Base-by-base conservation (phyloP, 257 asterid species). In the Perilla frutescens region DNA sequence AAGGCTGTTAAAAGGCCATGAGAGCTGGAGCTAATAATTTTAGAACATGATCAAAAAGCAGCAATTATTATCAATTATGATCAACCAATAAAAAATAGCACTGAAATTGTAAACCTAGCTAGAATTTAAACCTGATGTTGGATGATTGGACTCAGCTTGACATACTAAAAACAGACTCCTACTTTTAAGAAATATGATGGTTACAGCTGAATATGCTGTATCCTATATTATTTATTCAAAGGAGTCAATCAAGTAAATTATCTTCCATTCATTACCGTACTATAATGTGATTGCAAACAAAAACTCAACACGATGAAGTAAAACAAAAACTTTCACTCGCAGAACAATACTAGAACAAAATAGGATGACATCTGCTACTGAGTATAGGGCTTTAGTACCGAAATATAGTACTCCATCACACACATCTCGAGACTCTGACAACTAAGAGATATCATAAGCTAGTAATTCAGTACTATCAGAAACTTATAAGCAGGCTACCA, bases 71-170 rank as follows among this genome's bases (percentile, higher is more conserved):
- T 57, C 9, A 2, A 56, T 50, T 54, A 37, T 41, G n/a, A 41
- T 56, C 15, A 36, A 71, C 31, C 48, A 80, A 75, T 58, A 48
- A 49, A 57, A 20, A 69, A 68, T 9, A 56, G 53, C 56, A 62
- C 45, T 4, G 31, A 53, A 37, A 20, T 47, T 26, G 20, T 44
- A 62, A 43, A 60, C 45, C 62, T 62, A 65, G 40, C 47, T 37
- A 55, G 73, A 54, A 62, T 40, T 60, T 48, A 47, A 31, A 34
- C 29, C 68, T 70, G 56, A 55, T 65, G 39, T 47, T 40, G 31
- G 40, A 6, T 26, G 31, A 74, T 59, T 63, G 39, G 63, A 34
- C 61, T 54, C 70, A 32, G 62, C 53, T 60, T 62, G 48, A 37
- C 59, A 20, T 62, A 14, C 10, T 57, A 65, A 66, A 55, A 71